These are phyloP conservation scores for Pestalotiopsis fici DNA, from an alignment of 2,329 filamentous ascomycete genomes.

Conservation along the genomic window DNA sequence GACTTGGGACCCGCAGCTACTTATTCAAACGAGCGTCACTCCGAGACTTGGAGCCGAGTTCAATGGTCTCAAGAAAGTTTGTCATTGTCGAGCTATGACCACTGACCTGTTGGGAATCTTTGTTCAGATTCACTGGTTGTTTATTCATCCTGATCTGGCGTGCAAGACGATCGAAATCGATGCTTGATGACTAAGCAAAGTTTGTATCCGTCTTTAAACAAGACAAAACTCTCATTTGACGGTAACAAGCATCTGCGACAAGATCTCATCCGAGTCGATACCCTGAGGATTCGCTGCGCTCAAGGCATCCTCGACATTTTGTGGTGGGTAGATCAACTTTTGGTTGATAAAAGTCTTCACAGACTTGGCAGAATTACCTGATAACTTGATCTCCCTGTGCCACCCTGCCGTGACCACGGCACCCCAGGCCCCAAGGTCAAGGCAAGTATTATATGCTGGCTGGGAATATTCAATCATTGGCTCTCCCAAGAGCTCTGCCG, in stretches of 20 bases:
- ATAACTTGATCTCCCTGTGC: slow-evolving; percentile 27
- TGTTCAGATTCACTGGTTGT: background rate
- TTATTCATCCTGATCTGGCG: background rate
- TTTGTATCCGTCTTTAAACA: background rate
- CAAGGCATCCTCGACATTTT: slow-evolving; percentile 21
- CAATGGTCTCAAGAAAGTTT: background rate
- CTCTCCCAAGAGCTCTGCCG: slow-evolving; percentile 31
- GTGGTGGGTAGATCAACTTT: slow-evolving; percentile 34
- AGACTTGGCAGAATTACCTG: slow-evolving; percentile 29
- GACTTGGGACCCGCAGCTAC: background rate
- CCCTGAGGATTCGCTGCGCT: slow-evolving; percentile 21
- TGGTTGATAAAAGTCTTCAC: slow-evolving; percentile 35
- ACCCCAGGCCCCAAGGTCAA: slow-evolving; percentile 35
- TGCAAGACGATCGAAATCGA: background rate
- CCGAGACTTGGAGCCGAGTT: too few relatives aligned
- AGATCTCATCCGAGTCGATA: background rate
- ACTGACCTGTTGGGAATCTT: background rate
- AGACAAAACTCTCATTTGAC: background rate
- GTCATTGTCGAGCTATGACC: too few relatives aligned
- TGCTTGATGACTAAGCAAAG: background rate
- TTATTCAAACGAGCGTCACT: background rate
- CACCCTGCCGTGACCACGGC: slow-evolving; percentile 31
- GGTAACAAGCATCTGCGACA: background rate
- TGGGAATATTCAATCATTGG: slow-evolving; percentile 28
- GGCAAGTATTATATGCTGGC: slow-evolving; percentile 29